Base-by-base conservation (phyloP, 2,329 filamentous ascomycete species). In the Neurospora sp. region DNA sequence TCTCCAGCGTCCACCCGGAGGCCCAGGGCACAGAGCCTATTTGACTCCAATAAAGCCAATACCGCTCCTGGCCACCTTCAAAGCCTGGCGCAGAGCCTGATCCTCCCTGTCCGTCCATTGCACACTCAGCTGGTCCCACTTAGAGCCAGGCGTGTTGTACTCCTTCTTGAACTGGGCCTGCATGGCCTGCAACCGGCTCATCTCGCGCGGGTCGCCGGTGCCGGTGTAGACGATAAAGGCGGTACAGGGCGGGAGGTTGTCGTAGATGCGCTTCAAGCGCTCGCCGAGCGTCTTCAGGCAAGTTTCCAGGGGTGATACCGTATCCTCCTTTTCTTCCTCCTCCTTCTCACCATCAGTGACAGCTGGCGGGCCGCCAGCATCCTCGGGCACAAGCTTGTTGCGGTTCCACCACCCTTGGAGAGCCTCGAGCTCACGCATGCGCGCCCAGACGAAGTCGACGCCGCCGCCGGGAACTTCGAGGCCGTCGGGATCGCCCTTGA, bases 71-170 rank as follows among this genome's bases (percentile, higher is more conserved):
- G 89, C 89, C 66, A 81, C 81, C 68, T 81, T 81, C 19, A 86
- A 85, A 0, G 88, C 88, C 75, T 80, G 83, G 75, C 82, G 85
- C 73, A 91, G 80, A 43, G 84, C 86, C 80, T 91, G 87, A 66
- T 89, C 87, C 78, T 91, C 89, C 0, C 78, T 81, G 75, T 91
- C 89, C 10, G 88, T 91, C 89, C 89, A 91, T 78, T 87, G 84
- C 70, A 91, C 87, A 74, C 83, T 87, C 41, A 91, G 80, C 72
- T 89, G 80, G 77, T 91, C 88, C 89, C 89, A 91, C 74, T 89
- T 89, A 72, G 82, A 86, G 12, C 87, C 86, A 0, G 85, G 85
- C 8, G 84, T 85, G 77, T 88, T 88, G 77, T 89, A 91, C 78
- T 91, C 89, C 74, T 83, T 84, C 77, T 85, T 87, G 81, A 86